phyloP scores from a whole-genome alignment of 2,329 filamentous ascomycete species.

The Arthrobotrys conoides region DNA sequence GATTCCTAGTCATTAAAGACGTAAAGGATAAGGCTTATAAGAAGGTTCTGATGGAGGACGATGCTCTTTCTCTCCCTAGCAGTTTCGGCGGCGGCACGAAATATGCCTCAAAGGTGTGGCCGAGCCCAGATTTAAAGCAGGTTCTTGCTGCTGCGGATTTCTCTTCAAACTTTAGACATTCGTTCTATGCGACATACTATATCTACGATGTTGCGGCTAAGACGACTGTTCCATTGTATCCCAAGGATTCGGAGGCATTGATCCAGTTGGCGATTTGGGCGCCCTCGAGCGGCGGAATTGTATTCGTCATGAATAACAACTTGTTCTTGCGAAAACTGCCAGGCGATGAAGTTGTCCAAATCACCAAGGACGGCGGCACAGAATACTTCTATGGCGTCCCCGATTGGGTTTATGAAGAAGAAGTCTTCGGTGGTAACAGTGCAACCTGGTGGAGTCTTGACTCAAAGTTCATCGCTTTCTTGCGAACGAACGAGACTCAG shows the following conservation, averaged over 20 bases:
- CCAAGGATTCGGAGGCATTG: constrained; percentile 74
- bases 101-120: constrained; percentile 75
- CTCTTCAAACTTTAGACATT: constrained; percentile 87
- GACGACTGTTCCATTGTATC: constrained; percentile 81
- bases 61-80: constrained; percentile 70
- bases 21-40: constrained; percentile 78
- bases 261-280: constrained; percentile 93
- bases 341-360: constrained; percentile 75
- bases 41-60: constrained; percentile 77
- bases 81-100: constrained; percentile 72
- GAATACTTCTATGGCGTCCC: constrained; percentile 96
- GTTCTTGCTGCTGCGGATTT: constrained; percentile 83
- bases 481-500: constrained; percentile 91
- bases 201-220: constrained; percentile 90
- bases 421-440: constrained; percentile 83
- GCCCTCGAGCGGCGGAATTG: constrained; percentile 85
- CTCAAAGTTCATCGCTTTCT: constrained; percentile 88
- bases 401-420: constrained; percentile 96
- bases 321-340: constrained; percentile 81
- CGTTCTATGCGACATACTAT: constrained; percentile 88
- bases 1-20: constrained; percentile 87
- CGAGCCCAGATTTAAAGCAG: constrained; percentile 86
- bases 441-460: constrained; percentile 97
- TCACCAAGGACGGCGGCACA: constrained; percentile 87
- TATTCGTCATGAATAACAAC: constrained; percentile 93